phyloP scores from a whole-genome alignment of 345 rosid genomes.

The Lepidium didymum region DNA sequence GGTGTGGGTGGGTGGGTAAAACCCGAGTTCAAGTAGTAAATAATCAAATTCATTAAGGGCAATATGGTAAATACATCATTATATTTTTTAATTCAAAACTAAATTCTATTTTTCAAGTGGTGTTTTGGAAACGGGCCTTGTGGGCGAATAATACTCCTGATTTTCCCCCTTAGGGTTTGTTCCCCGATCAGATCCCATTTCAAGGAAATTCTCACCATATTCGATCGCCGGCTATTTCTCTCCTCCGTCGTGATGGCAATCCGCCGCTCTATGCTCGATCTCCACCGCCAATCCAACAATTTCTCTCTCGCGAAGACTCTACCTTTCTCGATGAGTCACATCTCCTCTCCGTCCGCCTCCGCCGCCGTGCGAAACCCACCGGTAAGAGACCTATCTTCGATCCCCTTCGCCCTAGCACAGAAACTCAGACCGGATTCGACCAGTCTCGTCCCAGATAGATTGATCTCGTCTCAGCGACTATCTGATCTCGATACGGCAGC shows the following conservation, averaged over 20 bases:
- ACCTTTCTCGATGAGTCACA: conserved; percentile 12
- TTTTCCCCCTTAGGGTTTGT: not conserved
- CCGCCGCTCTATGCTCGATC: conserved; percentile 21
- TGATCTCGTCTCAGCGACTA: not conserved
- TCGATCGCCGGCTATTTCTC: not conserved
- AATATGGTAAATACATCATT: no score
- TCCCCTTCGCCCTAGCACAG: conserved; percentile 15
- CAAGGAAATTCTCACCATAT: not conserved
- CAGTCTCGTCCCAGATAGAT: conserved; percentile 3
- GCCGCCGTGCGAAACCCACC: conserved; percentile 1
- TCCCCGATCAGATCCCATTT: conserved; percentile 10
- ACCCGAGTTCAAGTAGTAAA: no score
- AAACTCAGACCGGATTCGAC: conserved; percentile 1
- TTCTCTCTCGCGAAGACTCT: not conserved
- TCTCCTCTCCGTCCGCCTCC: not conserved
- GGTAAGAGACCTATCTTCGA: conserved; percentile 18
- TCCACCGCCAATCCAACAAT: conserved; percentile 20
- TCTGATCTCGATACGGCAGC: not conserved
- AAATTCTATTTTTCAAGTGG: no score
- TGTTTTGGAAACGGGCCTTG: no score
- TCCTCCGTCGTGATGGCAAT: conserved; percentile 18
- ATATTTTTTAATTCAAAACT: no score
- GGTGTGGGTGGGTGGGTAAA: no score
- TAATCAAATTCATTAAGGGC: no score
- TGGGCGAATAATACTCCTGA: no score